A percentile compares a stretch with the other conserved stretches of the same genome.
Conservation (phyloP, 345 rosid species). For the Kernera saxatilis region DNA sequence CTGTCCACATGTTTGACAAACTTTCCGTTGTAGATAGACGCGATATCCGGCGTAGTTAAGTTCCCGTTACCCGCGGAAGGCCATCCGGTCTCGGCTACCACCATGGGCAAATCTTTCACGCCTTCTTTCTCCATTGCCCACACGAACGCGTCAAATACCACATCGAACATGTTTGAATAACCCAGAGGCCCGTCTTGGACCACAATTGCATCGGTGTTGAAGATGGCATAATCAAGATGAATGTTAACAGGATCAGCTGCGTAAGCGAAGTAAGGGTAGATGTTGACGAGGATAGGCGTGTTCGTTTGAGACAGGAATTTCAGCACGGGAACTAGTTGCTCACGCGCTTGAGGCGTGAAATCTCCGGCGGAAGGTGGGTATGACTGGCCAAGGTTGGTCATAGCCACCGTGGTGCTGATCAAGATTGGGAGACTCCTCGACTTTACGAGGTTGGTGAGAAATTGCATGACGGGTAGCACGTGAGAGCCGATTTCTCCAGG, state of each 20-base stretch:
- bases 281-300: conserved; percentile 31
- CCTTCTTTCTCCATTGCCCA: conserved; percentile 33
- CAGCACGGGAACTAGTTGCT: conserved; percentile 17
- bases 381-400: conserved; percentile 10
- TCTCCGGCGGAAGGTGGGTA: conserved; percentile 38
- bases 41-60: conserved; percentile 12
- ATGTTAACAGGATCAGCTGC: conserved; percentile 17
- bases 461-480: conserved; percentile 20
- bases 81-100: conserved; percentile 38
- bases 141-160: conserved; percentile 30
- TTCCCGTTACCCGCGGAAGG: conserved; percentile 32
- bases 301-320: not conserved
- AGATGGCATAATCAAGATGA: conserved; percentile 25
- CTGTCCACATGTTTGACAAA: not conserved
- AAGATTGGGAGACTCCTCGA: not conserved
- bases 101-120: not conserved
- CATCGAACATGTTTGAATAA: conserved; percentile 39
- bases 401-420: conserved; percentile 26
- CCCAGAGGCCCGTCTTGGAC: conserved; percentile 25
- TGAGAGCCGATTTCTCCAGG: conserved; percentile 19
- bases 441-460: conserved; percentile 8
- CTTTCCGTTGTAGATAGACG: conserved; percentile 10
- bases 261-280: conserved; percentile 47
- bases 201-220: not conserved
- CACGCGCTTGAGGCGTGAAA: not conserved